A percentile compares a stretch with the other conserved stretches of the same genome.
phyloP scores from a whole-genome alignment of 495 filamentous ascomycete genomes.

The Aspergillus ostianus region DNA sequence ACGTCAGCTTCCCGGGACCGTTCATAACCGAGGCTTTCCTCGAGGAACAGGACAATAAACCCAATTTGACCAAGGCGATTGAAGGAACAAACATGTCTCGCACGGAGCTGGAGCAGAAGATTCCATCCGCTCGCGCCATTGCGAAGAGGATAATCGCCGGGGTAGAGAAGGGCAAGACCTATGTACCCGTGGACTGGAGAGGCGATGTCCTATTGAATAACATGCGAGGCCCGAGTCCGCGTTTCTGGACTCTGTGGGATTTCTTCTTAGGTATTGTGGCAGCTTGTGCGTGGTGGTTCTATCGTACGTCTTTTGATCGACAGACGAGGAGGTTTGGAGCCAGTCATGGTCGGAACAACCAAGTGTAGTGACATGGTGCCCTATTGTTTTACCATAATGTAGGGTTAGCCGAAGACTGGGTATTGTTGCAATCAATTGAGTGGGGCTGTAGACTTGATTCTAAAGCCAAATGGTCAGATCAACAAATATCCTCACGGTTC shows the following conservation, averaged over 20 bases:
- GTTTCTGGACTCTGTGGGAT: conserved; percentile 16
- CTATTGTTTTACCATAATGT: too few species aligned
- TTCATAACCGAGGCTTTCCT: conserved; percentile 32
- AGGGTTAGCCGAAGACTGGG: too few species aligned
- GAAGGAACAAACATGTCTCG: conserved; percentile 24
- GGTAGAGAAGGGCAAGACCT: conserved; percentile 11
- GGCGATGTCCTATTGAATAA: conserved; percentile 25
- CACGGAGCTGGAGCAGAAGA: background rate
- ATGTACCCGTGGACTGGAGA: conserved; percentile 18
- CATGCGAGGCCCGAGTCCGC: conserved; percentile 29
- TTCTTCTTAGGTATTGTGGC: conserved; percentile 18
- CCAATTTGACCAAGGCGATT: conserved; percentile 33
- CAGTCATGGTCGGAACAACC: too few species aligned
- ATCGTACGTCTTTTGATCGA: conserved; percentile 13
- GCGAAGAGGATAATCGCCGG: conserved; percentile 15
- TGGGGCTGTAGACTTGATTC: too few species aligned
- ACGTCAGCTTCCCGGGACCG: conserved; percentile 34
- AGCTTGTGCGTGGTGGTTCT: conserved; percentile 16
- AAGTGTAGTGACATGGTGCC: too few species aligned
- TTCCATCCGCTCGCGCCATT: conserved; percentile 3
- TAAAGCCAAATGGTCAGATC: too few species aligned
- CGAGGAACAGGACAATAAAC: conserved; percentile 33
- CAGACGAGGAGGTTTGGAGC: conserved; percentile 13
- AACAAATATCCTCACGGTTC: conserved; percentile 15
- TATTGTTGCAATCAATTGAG: too few species aligned